Base-by-base conservation (phyloP, 306 rosid species). In the Castanea mollissima region DNA sequence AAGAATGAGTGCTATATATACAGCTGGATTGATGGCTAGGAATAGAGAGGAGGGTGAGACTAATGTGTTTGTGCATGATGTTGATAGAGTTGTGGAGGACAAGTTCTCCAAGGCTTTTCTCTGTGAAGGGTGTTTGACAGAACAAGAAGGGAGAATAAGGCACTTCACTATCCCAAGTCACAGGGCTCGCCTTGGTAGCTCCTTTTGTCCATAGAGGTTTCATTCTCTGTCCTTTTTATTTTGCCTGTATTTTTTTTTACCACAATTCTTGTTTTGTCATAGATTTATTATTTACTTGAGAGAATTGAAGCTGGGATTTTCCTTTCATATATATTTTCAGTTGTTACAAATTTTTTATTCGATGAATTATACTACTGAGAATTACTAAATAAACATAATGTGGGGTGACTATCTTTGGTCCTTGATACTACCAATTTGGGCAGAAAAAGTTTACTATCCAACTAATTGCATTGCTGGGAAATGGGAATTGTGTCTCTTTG, bases 51-150 rank as follows among this genome's bases (percentile, higher is more conserved):
- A 81, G 12, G 99, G 99, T 1, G 96, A 95, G 1, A 88, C 93
- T 0, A 88, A 95, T 81, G 95, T 92, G 82, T 95, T 95, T 75
- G 97, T 95, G 7, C 99, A 95, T 51, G 99, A 95, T 83, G 97
- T 95, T 25, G 90, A 95, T 74, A 89, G 99, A 44, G 76, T 64
- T 12, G 94, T 92, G 3, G 99, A 95, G 84, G 98, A 95, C 38
- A 65, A 74, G 2, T 95, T 92, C 82, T 95, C 99, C 0, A 88
- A 80, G 69, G 75, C 86, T 15, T 94, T 94, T 31, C 93, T 94
- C 0, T 94, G 98, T 63, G 86, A 90, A 83, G 94, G 95, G 3
- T 94, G 92, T 80, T 68, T 94, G 76, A 85, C 74, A 69, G 91
- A 90, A 73, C 95, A 94, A 77, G 86, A 95, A 78, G 97, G 97